These are phyloP conservation scores for Fusarium compactum DNA, from an alignment of 2,329 filamentous ascomycete genomes.

Conservation along the genomic window DNA sequence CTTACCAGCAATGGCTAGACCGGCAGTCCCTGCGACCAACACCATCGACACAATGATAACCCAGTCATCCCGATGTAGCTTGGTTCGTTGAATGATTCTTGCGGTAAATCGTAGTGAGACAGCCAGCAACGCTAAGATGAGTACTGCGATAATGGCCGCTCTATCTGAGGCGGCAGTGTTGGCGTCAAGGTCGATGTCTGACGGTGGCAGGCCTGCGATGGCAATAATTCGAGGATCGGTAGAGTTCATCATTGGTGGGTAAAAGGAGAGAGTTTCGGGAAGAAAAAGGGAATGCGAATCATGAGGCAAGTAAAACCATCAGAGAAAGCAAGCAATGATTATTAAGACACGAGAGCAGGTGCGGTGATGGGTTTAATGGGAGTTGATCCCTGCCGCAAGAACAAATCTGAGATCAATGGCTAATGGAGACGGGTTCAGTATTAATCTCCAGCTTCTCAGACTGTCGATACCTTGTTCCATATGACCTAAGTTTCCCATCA, in stretches of 20 bases:
- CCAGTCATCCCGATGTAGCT: constrained; percentile 21
- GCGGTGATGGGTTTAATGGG: neutral
- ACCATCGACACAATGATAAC: constrained; percentile 13
- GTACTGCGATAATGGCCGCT: neutral
- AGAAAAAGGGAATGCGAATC: too few species aligned
- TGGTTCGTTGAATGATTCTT: neutral
- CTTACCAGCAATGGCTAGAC: constrained; percentile 13
- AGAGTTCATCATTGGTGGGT: neutral
- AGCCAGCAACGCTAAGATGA: neutral
- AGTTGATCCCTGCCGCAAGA: neutral
- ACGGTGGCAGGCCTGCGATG: constrained; percentile 7
- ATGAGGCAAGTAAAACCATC: neutral
- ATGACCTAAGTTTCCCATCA: neutral
- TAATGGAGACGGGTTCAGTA: neutral
- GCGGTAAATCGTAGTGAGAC: constrained; percentile 10
- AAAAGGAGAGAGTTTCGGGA: accelerated
- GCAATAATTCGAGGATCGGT: constrained; percentile 1
- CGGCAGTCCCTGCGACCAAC: constrained; percentile 14
- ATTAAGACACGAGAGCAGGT: neutral
- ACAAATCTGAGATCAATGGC: neutral
- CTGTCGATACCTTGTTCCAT: neutral
- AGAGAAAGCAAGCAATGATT: neutral
- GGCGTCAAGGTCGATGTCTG: neutral
- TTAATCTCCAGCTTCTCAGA: neutral
- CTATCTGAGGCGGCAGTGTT: constrained; percentile 12